Base-by-base conservation (phyloP, 345 rosid genomes). In the Draba incana region DNA sequence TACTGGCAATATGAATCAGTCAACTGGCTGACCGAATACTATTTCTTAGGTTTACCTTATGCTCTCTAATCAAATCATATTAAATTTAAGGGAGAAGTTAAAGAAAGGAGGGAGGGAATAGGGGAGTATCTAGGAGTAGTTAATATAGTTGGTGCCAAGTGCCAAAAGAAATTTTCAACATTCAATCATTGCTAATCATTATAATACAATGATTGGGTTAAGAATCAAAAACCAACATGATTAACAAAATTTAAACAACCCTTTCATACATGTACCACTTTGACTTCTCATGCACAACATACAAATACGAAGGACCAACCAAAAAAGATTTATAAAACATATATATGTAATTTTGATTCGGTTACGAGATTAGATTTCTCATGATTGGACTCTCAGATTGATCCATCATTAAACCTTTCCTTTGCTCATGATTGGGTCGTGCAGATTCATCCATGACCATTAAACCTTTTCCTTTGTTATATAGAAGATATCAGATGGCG, bases 151-250 rank as follows among this genome's bases (percentile, higher is more conserved):
- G 69, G 58, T 75, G 64, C 69, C 78, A 54, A 66, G 58, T 51
- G 62, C 67, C 77, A 50, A 73, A 59, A 75, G 16, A 74, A 74
- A 53, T 1, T 16, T 65, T 66, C 53, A 45, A 20, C 43, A 45
- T 10, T 47, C 69, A 75, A 75, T 75, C 64, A 74, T 74, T 74
- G 44, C 57, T 39, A 74, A 74, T 74, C 78, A 74, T 74, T 54
- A 58, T 48, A 27, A 62, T 33, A 61, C 69, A 75, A 68, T 75
- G 58, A 62, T 75, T 75, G 65, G 74, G 52, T 54, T 53, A 67
- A 61, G 56, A 45, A 50, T 61, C 11, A 73, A 66, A 35, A 54
- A 13, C n/a, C 30, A 61, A 53, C 63, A 62, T 62, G 64, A 45
- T 72, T 68, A 47, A 39, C 74, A 38, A 33, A 51, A 53, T 28